A percentile compares a stretch with the other conserved stretches of the same genome.
Evolutionary conservation across 2,329 filamentous ascomycete species (phyloP).

Genomic region (Diaporthe citri): DNA sequence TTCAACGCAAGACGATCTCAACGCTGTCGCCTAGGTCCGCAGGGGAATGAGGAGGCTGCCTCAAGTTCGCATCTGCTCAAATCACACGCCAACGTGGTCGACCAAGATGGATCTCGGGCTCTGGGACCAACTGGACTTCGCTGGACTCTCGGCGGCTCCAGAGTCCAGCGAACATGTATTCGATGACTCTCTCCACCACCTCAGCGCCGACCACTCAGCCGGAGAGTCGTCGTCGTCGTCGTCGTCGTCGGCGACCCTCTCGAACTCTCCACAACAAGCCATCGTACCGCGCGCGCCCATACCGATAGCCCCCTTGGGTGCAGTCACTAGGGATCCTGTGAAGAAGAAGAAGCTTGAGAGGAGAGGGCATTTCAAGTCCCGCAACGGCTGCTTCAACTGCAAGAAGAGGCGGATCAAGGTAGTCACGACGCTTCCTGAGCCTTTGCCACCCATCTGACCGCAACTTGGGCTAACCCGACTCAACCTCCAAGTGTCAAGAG

Average conservation of each 20-base stretch:
- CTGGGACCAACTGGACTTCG: not conserved
- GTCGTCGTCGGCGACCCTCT: not conserved
- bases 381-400: slow-evolving; percentile 76
- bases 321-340: not conserved
- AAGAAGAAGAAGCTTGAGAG: slow-evolving; percentile 61
- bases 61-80: not conserved
- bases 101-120: not conserved
- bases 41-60: not conserved
- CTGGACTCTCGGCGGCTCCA: not conserved
- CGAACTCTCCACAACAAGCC: slow-evolving; percentile 3
- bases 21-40: not conserved
- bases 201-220: not conserved
- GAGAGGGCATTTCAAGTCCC: slow-evolving; percentile 75
- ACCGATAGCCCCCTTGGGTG: not conserved
- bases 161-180: not conserved
- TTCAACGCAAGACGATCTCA: too few species aligned
- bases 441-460: not conserved
- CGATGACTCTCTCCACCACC: not conserved
- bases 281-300: slow-evolving; percentile 1
- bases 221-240: slow-evolving; percentile 6
- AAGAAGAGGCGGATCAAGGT: slow-evolving; percentile 76
- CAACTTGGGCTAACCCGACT: slow-evolving; percentile 1
- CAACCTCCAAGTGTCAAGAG: slow-evolving; percentile 69
- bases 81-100: not conserved
- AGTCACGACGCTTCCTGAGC: slow-evolving; percentile 28